phyloP scores from a whole-genome alignment of 2,329 filamentous ascomycete genomes.

The Endocalyx cinctus region DNA sequence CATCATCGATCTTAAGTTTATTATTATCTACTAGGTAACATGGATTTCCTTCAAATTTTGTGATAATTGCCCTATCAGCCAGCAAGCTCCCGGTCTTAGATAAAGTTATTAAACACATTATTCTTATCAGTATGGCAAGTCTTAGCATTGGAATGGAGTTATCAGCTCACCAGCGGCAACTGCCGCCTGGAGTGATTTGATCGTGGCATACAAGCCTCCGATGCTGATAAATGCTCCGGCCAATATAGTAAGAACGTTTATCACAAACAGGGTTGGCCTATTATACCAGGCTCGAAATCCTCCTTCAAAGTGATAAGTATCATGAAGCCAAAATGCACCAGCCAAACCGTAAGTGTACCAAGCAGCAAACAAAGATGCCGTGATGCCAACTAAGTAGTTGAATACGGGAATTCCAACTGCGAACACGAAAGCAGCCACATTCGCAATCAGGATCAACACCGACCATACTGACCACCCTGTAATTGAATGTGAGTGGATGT shows the following conservation, averaged over 20 bases:
- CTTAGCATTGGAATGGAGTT: constrained; percentile 23
- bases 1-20: too few species aligned
- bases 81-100: too few species aligned
- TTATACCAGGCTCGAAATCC: constrained; percentile 33
- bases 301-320: constrained; percentile 38
- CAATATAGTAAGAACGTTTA: constrained; percentile 37
- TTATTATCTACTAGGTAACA: too few species aligned
- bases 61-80: too few species aligned
- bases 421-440: constrained; percentile 37
- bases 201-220: constrained; percentile 44
- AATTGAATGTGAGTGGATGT: constrained; percentile 43
- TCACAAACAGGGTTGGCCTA: constrained; percentile 31
- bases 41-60: too few species aligned
- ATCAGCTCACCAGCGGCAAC: constrained; percentile 19
- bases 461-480: constrained; percentile 45
- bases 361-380: constrained; percentile 44
- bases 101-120: too few species aligned
- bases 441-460: constrained; percentile 39
- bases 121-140: too few species aligned
- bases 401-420: constrained; percentile 49
- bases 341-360: constrained; percentile 52
- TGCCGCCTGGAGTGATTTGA: constrained; percentile 26
- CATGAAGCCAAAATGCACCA: constrained; percentile 48
- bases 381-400: constrained; percentile 48
- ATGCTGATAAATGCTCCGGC: constrained; percentile 44